Conservation (phyloP, 495 filamentous ascomycete species). For the Neurospora sp. region DNA sequence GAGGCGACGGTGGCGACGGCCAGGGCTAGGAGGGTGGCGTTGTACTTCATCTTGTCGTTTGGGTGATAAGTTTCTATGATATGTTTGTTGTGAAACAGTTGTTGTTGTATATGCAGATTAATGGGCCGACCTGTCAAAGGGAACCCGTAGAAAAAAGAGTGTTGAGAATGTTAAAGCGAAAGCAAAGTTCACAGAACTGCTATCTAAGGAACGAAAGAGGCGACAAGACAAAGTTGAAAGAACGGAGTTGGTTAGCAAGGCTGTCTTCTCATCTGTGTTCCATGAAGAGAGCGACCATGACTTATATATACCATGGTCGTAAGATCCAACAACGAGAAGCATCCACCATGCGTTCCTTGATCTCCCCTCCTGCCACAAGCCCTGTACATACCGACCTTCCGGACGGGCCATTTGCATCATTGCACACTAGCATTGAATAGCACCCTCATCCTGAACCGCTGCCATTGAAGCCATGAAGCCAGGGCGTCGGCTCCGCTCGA, state of each 20-base stretch:
- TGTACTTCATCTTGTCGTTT: constrained; percentile 38
- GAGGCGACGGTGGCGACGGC: constrained; percentile 17
- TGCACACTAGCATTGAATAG: background rate
- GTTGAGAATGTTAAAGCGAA: constrained; percentile 17
- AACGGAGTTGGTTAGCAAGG: background rate
- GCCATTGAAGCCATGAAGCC: constrained; percentile 5
- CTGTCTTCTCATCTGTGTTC: background rate
- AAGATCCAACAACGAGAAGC: constrained; percentile 1
- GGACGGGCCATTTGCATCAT: background rate
- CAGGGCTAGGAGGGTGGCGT: constrained; percentile 22
- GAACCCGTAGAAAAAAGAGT: constrained; percentile 24
- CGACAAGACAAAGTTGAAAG: background rate
- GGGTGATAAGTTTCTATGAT: constrained; percentile 19
- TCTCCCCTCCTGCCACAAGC: background rate
- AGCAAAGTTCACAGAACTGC: constrained; percentile 38
- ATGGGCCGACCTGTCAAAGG: constrained; percentile 30
- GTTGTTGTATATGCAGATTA: background rate
- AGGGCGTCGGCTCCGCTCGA: constrained; percentile 12
- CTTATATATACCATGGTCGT: constrained; percentile 12
- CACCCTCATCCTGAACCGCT: constrained; percentile 5
- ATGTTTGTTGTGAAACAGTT: background rate
- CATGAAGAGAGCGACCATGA: background rate
- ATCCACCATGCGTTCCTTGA: constrained; percentile 2
- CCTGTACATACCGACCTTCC: background rate
- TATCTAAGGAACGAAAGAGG: constrained; percentile 18